These are phyloP conservation scores for Diaporthe sp. DNA, from an alignment of 2,329 filamentous ascomycete genomes.

Conservation along the genomic window DNA sequence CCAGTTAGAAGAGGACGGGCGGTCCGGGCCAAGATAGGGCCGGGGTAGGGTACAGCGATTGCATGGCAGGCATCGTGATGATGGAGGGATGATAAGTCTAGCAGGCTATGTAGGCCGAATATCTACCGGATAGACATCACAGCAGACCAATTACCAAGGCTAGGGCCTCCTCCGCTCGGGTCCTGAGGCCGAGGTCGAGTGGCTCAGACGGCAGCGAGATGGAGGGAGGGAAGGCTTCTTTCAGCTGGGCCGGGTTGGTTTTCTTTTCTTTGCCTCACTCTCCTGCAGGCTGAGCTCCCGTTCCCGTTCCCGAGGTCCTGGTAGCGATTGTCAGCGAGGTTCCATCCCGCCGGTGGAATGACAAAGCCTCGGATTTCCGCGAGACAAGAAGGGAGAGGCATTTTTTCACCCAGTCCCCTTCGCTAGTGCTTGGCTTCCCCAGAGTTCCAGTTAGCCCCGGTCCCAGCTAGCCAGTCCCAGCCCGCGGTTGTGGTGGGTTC, in stretches of 20 bases:
- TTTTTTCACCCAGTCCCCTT: background rate
- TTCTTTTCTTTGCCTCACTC: background rate
- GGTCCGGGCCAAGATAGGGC: constrained; percentile 22
- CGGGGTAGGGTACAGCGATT: background rate
- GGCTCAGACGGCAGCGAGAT: constrained; percentile 24
- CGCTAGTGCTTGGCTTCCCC: constrained; percentile 33
- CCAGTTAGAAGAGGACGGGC: constrained; percentile 12
- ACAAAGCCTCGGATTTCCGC: constrained; percentile 35
- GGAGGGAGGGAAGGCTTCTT: constrained; percentile 6
- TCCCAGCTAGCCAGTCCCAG: constrained; percentile 15
- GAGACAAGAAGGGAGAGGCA: constrained; percentile 28
- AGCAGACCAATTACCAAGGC: background rate
- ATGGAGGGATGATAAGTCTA: background rate
- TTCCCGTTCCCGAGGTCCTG: constrained; percentile 35
- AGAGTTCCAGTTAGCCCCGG: constrained; percentile 27
- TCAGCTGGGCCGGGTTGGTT: constrained; percentile 13
- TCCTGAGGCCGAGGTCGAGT: background rate
- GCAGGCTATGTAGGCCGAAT: background rate
- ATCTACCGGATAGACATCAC: background rate
- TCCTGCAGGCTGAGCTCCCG: constrained; percentile 11
- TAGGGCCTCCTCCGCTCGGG: background rate
- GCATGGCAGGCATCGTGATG: constrained; percentile 11
- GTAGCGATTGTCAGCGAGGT: constrained; percentile 26
- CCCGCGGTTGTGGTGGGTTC: background rate
- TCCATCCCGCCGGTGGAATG: constrained; percentile 23